These are phyloP conservation scores for Verticillium nonalfalfae DNA, from an alignment of 2,329 filamentous ascomycete species.

Conservation along the genomic window DNA sequence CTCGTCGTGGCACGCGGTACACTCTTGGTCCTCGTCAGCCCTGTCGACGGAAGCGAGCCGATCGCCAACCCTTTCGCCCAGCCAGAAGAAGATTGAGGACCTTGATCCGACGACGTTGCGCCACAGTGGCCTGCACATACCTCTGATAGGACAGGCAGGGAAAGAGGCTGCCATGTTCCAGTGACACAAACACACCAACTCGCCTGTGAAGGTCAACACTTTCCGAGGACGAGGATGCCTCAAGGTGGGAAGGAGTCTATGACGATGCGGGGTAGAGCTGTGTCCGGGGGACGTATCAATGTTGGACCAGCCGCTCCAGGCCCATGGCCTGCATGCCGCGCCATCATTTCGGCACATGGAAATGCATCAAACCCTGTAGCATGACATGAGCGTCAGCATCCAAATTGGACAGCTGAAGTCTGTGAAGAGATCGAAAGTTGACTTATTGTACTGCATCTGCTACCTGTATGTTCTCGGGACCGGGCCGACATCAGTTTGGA, in stretches of 20 bases:
- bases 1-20: conserved; percentile 89
- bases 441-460: neutral
- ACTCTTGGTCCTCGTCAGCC: conserved; percentile 85
- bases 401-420: neutral
- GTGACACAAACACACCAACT: neutral
- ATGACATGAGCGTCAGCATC: neutral
- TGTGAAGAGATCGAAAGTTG: neutral
- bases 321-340: neutral
- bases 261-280: neutral
- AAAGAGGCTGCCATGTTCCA: neutral
- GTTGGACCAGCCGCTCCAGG: neutral
- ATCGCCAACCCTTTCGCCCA: conserved; percentile 91
- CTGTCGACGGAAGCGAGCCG: conserved; percentile 89
- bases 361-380: neutral
- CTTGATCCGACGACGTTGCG: neutral
- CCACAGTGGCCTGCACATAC: neutral
- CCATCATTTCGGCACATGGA: neutral
- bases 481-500: neutral
- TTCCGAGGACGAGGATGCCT: neutral
- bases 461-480: neutral
- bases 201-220: neutral
- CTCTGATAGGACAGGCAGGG: neutral
- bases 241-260: neutral
- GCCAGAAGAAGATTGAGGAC: conserved; percentile 58
- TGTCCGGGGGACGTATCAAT: neutral